Conservation (phyloP, 305 asterid species). For the Striga hermonthica region DNA sequence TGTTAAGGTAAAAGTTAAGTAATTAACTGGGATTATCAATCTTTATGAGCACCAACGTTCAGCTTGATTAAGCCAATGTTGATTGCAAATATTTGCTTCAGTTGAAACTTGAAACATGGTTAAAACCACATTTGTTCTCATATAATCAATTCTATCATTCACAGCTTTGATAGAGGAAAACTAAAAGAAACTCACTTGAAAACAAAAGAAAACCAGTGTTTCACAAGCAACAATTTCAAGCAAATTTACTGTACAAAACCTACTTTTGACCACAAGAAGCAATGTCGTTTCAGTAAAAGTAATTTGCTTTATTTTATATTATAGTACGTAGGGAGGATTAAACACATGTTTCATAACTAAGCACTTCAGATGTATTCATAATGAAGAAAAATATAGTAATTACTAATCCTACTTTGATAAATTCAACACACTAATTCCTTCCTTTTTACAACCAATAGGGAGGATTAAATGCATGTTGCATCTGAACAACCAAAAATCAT, state of each 20-base stretch:
- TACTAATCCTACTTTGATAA: too few relatives aligned
- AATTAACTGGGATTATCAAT: not conserved
- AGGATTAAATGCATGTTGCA: not conserved
- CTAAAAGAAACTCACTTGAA: not conserved
- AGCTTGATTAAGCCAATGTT: too few relatives aligned
- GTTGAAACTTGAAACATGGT: not conserved
- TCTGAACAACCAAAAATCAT: constrained; percentile 17
- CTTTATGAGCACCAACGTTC: not conserved
- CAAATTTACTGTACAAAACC: too few relatives aligned
- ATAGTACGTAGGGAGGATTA: too few relatives aligned
- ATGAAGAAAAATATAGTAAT: too few relatives aligned
- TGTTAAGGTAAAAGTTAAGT: not conserved
- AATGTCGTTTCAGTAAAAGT: not conserved
- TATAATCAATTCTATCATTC: too few relatives aligned
- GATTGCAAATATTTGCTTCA: not conserved
- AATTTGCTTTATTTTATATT: too few relatives aligned
- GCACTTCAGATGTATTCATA: too few relatives aligned
- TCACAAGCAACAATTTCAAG: not conserved
- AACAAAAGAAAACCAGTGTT: not conserved
- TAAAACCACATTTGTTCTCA: not conserved
- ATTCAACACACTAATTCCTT: too few relatives aligned
- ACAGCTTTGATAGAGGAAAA: not conserved
- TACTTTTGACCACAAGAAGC: not conserved
- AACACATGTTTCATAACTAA: too few relatives aligned
- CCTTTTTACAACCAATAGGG: not conserved